A percentile compares a stretch with the other conserved stretches of the same genome.
Conservation (phyloP, 208 protist species). For the Angomonas deanei region DNA sequence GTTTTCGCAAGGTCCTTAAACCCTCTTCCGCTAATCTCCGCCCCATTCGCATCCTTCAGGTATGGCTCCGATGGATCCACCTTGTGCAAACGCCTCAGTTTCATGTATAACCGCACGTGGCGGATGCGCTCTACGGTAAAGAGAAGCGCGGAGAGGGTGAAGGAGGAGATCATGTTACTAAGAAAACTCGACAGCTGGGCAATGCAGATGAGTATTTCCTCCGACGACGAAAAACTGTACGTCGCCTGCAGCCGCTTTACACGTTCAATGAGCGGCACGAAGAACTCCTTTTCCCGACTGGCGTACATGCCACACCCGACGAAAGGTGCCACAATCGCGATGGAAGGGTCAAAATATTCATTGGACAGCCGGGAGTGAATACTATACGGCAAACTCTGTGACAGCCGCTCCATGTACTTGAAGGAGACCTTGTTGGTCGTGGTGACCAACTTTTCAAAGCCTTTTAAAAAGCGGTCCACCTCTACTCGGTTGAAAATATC, state of each 20-base stretch:
- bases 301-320: conserved; percentile 23
- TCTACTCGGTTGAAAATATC: not conserved
- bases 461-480: conserved; percentile 9
- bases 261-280: conserved; percentile 45
- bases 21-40: conserved; percentile 11
- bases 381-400: conserved; percentile 21
- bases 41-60: conserved; percentile 4
- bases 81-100: not conserved
- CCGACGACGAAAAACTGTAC: conserved; percentile 21
- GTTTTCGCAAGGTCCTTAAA: conserved; percentile 18
- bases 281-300: conserved; percentile 35
- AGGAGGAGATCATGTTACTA: conserved; percentile 46
- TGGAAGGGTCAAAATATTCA: conserved; percentile 30
- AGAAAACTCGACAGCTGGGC: conserved; percentile 40
- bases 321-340: conserved; percentile 22
- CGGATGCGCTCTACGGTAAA: conserved; percentile 10
- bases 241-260: conserved; percentile 15
- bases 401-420: conserved; percentile 16
- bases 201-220: conserved; percentile 39
- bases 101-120: not conserved
- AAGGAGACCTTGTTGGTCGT: conserved; percentile 20
- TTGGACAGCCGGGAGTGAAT: conserved; percentile 28
- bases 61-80: no score
- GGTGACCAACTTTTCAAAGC: conserved; percentile 11
- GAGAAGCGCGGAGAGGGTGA: conserved; percentile 28